phyloP scores from a whole-genome alignment of 1,284 basidiomycete genomes.

The Cryptococcus hybrid region DNA sequence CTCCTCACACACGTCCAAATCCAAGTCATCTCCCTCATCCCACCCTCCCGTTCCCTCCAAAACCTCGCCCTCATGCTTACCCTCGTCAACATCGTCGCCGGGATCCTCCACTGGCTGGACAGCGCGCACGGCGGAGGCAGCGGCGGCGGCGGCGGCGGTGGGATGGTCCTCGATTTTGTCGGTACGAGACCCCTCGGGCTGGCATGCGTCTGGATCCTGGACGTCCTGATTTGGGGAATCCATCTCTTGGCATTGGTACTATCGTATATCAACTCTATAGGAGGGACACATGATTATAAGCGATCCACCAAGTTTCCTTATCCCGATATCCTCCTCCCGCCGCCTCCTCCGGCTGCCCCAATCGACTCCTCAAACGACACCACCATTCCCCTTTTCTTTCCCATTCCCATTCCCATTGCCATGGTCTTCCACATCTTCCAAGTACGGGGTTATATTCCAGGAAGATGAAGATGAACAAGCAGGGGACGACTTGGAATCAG shows the following conservation, averaged over 20 bases:
- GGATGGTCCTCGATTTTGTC: neutral
- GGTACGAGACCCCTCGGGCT: neutral
- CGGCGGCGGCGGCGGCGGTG: neutral
- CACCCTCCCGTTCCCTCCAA: neutral
- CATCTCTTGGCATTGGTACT: neutral
- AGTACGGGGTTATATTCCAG: neutral
- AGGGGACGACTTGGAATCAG: neutral
- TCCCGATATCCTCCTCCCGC: neutral
- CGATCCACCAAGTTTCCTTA: neutral
- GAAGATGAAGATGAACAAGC: neutral
- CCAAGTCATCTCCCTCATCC: neutral
- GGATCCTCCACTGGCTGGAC: neutral
- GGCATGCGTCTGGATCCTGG: neutral
- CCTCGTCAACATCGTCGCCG: neutral
- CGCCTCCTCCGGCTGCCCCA: neutral
- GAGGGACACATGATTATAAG: neutral
- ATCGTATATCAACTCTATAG: neutral
- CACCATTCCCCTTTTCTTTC: neutral
- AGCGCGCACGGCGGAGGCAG: neutral
- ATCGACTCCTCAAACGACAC: no score
- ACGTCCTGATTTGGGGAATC: neutral
- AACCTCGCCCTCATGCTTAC: neutral
- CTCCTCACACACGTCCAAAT: neutral
- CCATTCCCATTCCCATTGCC: neutral
- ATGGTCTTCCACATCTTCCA: neutral